Evolutionary conservation across 1,139 yeast species (phyloP).

Genomic region (Pneumocystis sp.): DNA sequence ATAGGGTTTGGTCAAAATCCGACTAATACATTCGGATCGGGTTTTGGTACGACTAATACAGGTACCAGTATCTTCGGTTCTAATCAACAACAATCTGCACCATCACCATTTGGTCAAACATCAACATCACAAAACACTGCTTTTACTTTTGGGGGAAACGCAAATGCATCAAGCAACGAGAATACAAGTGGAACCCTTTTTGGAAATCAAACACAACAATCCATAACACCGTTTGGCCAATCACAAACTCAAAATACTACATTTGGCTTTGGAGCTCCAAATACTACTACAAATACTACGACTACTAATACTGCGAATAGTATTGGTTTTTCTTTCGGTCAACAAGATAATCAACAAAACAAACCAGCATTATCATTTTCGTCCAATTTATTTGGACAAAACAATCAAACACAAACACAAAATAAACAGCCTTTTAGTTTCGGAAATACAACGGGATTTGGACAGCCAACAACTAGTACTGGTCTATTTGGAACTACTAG

Average conservation of each 20-base stretch:
- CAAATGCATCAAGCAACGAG: constrained; percentile 13
- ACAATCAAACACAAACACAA: constrained; percentile 22
- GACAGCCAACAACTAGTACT: constrained; percentile 5
- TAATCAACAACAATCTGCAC: constrained; percentile 8
- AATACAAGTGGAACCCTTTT: constrained; percentile 22
- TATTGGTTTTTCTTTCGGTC: constrained; percentile 20
- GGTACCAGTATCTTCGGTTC: constrained; percentile 17
- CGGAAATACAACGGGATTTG: constrained; percentile 7
- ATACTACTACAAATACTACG: constrained; percentile 10
- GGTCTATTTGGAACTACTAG: constrained; percentile 17
- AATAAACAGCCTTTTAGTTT: constrained; percentile 15
- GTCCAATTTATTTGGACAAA: constrained; percentile 9
- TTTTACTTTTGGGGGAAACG: constrained; percentile 2
- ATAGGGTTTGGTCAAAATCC: constrained; percentile 7
- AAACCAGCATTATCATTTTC: constrained; percentile 8
- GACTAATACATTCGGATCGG: constrained; percentile 13
- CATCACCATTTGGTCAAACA: constrained; percentile 9
- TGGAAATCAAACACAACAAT: constrained; percentile 7
- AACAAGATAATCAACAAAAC: constrained; percentile 16
- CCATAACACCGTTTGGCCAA: constrained; percentile 4
- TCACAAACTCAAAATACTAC: constrained; percentile 5
- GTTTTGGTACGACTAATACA: constrained; percentile 15
- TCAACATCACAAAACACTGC: constrained; percentile 1
- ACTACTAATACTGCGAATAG: constrained; percentile 11
- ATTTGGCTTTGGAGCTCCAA: constrained; percentile 22